Evolutionary conservation across 257 asterid species (phyloP), one percentile per base, ranked within the genome.

Genomic region (Hygrophila difformis): DNA sequence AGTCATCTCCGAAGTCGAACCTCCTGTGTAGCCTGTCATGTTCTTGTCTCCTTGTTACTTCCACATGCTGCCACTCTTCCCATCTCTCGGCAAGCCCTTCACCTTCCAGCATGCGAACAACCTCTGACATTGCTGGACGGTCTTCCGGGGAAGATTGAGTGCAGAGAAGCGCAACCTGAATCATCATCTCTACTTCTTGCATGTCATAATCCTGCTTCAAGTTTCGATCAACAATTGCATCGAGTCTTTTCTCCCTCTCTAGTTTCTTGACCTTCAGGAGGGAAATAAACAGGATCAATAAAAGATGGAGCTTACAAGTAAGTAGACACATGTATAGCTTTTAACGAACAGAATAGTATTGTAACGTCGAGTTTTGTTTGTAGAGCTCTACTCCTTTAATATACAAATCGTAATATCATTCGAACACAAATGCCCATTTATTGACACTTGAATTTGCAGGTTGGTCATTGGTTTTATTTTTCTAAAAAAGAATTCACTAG

Each of bases 71-170:
- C 95, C 93, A 81, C 36, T 78, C 86, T 72, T 87, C 86, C 97
- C 97, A 87, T 44, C 86, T 67, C 82, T 87, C 94, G 0, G 93
- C 93, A 9, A 87, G 78, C 19, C 97, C 95, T 60, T 87, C 97
- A 13, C 97, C 97, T 71, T 84, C 97, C 12, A 87, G 73, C 95
- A 87, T 84, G 0, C 97, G 73, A 6, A 87, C 95, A 6, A 84
- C 97, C 57, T 74, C 95, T 1, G 97, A 87, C 97, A 87, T 87
- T 13, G 86, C 84, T 1, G 97, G 97, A 1, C 98, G 91, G n/a
- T 89, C 96, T 60, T 82, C 96, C 0, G 96, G 91, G 1, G 93
- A 79, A 19, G 73, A 50, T 60, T 89, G 98, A 6, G 98, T 85
- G 58, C 98, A 82, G 0, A 85, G 86, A 12, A 89, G 51, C 1